Percentiles rank a stretch among this genome's conserved stretches.
phyloP scores from a whole-genome alignment of 495 filamentous ascomycete genomes.

The Neurospora tetraspora region DNA sequence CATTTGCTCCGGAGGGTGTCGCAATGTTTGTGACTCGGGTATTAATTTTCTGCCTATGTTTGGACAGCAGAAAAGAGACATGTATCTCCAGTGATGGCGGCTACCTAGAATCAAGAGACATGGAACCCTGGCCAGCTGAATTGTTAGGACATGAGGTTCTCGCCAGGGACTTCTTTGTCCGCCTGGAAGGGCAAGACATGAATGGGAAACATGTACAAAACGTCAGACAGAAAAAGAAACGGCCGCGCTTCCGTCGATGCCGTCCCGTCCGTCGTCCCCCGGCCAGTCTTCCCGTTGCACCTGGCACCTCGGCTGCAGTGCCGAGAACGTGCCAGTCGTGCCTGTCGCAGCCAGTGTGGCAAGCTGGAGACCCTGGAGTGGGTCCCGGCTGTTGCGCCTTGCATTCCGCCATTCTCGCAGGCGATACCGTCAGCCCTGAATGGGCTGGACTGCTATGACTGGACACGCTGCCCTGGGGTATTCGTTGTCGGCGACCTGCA shows the following conservation, averaged over 20 bases:
- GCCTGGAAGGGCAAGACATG: background rate
- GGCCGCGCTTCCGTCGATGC: background rate
- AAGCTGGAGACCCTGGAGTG: background rate
- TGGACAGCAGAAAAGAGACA: background rate
- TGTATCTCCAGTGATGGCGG: background rate
- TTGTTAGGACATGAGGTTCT: background rate
- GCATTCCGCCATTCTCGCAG: conserved; percentile 18
- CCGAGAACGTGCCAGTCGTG: background rate
- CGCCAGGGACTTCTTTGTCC: background rate
- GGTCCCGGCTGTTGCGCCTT: background rate
- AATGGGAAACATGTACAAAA: background rate
- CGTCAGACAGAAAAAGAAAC: background rate
- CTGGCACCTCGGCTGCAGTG: background rate
- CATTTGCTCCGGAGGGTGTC: background rate
- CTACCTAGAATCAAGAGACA: background rate
- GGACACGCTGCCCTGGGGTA: background rate
- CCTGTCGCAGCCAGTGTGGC: background rate
- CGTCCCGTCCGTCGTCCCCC: background rate
- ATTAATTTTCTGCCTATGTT: background rate
- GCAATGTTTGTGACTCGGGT: background rate
- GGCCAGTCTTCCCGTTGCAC: background rate
- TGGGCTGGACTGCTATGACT: conserved; percentile 9
- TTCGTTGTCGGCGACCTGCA: background rate
- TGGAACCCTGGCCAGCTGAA: background rate
- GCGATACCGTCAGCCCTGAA: conserved; percentile 23